A percentile compares a stretch with the other conserved stretches of the same genome.
phyloP scores from a whole-genome alignment of 2,329 filamentous ascomycete genomes.

The Grosmannia clavigera region DNA sequence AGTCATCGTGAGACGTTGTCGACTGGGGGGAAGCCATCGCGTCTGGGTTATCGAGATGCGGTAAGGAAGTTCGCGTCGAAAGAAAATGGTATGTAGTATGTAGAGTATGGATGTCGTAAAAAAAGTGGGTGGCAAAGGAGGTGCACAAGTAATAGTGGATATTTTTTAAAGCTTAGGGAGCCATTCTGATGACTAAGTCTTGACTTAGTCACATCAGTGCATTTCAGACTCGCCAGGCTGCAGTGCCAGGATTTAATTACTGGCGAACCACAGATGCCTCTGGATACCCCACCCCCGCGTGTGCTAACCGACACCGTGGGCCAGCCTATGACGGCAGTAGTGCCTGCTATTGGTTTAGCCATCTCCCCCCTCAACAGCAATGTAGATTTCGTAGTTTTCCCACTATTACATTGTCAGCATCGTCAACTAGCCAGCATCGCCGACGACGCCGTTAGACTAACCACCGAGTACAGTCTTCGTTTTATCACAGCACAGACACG shows the following conservation, averaged over 20 bases:
- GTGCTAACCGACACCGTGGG: neutral
- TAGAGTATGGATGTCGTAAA: neutral
- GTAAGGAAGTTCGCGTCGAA: neutral
- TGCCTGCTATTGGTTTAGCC: neutral
- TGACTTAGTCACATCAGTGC: neutral
- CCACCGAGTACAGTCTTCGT: neutral
- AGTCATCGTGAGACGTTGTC: slow-evolving; percentile 29
- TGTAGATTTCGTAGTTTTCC: neutral
- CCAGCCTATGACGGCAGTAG: neutral
- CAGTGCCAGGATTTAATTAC: neutral
- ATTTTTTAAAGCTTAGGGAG: neutral
- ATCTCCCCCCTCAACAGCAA: slow-evolving; percentile 1
- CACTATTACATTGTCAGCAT: too few relatives aligned
- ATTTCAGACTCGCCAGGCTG: neutral
- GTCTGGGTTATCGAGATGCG: neutral
- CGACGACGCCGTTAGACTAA: neutral
- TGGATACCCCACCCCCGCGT: neutral
- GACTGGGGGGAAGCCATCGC: slow-evolving; percentile 46
- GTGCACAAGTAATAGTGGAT: neutral
- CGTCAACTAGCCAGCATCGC: neutral
- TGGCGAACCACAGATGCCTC: neutral
- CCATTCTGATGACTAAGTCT: neutral
- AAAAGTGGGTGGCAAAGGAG: neutral
- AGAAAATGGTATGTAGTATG: neutral
- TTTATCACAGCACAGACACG: neutral